These are phyloP conservation scores for Karstenula rhodostoma DNA, from an alignment of 2,329 filamentous ascomycete species.

Conservation along the genomic window DNA sequence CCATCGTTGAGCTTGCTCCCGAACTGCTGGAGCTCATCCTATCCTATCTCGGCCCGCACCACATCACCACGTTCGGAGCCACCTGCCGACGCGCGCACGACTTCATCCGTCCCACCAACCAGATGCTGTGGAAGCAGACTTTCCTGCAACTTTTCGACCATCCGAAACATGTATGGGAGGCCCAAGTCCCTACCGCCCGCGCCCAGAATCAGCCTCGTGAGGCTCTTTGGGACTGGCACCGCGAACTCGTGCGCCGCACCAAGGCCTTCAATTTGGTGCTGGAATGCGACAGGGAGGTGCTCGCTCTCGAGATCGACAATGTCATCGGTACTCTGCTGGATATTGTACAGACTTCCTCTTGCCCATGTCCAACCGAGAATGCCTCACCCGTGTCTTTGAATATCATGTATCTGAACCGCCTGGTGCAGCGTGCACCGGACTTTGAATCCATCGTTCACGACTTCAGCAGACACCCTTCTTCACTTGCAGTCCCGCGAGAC, in stretches of 20 bases:
- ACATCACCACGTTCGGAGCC: constrained; percentile 24
- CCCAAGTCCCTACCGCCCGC: constrained; percentile 25
- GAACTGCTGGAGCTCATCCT: constrained; percentile 32
- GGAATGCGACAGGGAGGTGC: constrained; percentile 2
- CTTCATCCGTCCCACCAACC: constrained; percentile 30
- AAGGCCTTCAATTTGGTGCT: constrained; percentile 22
- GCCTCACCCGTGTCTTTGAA: constrained; percentile 21
- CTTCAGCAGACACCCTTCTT: constrained; percentile 25
- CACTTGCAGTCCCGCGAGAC: constrained; percentile 22
- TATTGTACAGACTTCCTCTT: constrained; percentile 26
- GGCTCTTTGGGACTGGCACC: constrained; percentile 29
- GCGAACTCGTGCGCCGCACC: constrained; percentile 21
- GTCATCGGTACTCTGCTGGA: constrained; percentile 27
- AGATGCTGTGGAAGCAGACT: constrained; percentile 28
- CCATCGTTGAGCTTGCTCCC: constrained; percentile 18
- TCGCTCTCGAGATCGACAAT: constrained; percentile 15
- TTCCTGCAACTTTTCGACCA: constrained; percentile 34
- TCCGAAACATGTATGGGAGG: constrained; percentile 28
- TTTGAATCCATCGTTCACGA: constrained; percentile 30
- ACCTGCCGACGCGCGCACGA: constrained; percentile 25
- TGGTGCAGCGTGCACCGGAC: constrained; percentile 15
- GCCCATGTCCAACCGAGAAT: neutral
- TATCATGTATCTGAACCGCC: constrained; percentile 22
- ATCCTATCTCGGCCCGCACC: constrained; percentile 23
- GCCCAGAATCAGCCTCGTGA: constrained; percentile 23